phyloP scores from a whole-genome alignment of 768 basidiomycete genomes.

The Russula sp. region DNA sequence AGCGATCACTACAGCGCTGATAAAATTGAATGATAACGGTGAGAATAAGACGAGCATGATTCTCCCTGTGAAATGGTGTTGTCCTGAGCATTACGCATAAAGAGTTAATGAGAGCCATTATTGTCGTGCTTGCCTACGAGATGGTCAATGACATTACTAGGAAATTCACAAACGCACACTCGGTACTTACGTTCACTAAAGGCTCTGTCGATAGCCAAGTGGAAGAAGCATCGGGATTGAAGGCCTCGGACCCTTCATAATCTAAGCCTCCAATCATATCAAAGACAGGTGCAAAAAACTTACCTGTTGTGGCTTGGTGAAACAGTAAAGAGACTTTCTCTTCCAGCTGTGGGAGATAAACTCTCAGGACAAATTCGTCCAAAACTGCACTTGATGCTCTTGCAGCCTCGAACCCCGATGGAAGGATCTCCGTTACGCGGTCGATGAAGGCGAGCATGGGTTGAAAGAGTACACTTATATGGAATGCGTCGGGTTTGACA shows the following conservation, averaged over 20 bases:
- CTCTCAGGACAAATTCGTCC: slow-evolving; percentile 88
- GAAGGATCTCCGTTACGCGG: slow-evolving; percentile 62
- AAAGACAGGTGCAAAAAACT: slow-evolving; percentile 9
- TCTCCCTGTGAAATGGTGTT: slow-evolving; percentile 92
- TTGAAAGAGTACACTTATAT: slow-evolving; percentile 90
- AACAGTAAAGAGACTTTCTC: slow-evolving; percentile 87
- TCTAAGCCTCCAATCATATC: slow-evolving; percentile 5
- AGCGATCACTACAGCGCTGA: slow-evolving; percentile 84
- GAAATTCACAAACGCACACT: background rate
- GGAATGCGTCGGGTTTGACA: slow-evolving; percentile 88
- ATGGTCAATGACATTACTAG: background rate
- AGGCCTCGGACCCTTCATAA: slow-evolving; percentile 71
- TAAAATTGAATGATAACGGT: slow-evolving; percentile 95
- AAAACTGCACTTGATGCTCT: slow-evolving; percentile 64
- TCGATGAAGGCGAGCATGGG: slow-evolving; percentile 84
- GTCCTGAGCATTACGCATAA: slow-evolving; percentile 85
- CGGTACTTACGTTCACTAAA: slow-evolving; percentile 57
- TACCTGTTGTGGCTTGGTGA: slow-evolving; percentile 77
- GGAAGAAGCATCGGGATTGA: slow-evolving; percentile 72
- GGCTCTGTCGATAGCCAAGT: slow-evolving; percentile 59
- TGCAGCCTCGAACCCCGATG: slow-evolving; percentile 59
- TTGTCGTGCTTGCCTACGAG: slow-evolving; percentile 67
- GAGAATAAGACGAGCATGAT: slow-evolving; percentile 88
- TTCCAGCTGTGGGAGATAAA: slow-evolving; percentile 91
- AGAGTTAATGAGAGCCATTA: slow-evolving; percentile 87